Base-by-base conservation (phyloP, 2,329 filamentous ascomycete species). In the Aspergillus sp. region DNA sequence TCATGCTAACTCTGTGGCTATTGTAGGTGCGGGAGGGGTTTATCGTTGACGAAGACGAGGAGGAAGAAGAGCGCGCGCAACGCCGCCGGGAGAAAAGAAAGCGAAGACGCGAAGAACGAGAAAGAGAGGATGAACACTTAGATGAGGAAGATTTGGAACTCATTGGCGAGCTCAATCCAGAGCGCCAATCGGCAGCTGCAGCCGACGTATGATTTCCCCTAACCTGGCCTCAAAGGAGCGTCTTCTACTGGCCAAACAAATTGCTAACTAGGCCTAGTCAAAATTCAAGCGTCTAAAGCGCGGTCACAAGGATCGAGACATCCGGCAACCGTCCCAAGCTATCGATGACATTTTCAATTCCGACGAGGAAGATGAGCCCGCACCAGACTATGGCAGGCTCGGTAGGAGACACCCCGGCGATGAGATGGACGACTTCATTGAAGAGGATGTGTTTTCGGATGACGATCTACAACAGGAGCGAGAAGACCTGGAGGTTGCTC, bases 221-320 rank as follows among this genome's bases (percentile, higher is more conserved):
- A 30, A 13, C 36, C 17, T 43, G 8, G 18, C 38, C 48, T 26
- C 58, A 26, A 17, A 59, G 26, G 12, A 22, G 48, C 26, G 11
- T 44, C 11, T 12, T 38, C 48, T 41, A 38, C 42, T 44, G 17
- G 17, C 39, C 12, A 22, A 36, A 44, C 56, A 59, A 48, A 56
- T 49, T 30, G 55, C 48, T 59, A 47, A 53, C 20, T 36, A 45
- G n/a, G 42, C 55, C 50, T 58, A 96, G 88, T 88, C 89, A 65
- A 96, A 96, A 72, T 96, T 96, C 81, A 99, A 99, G 77, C 90
- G 95, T 41, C 85, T 99, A 55, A 99, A 98, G 81, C 90, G 91
- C 63, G 93, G 95, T 54, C 91, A 89, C 62, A 88, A 91, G 61
- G 84, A 91, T 49, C 83, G 85, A 52, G 73, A 79, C 20, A 57